These are phyloP conservation scores for Podaxis sp. DNA, from an alignment of 768 basidiomycete genomes.

Conservation along the genomic window DNA sequence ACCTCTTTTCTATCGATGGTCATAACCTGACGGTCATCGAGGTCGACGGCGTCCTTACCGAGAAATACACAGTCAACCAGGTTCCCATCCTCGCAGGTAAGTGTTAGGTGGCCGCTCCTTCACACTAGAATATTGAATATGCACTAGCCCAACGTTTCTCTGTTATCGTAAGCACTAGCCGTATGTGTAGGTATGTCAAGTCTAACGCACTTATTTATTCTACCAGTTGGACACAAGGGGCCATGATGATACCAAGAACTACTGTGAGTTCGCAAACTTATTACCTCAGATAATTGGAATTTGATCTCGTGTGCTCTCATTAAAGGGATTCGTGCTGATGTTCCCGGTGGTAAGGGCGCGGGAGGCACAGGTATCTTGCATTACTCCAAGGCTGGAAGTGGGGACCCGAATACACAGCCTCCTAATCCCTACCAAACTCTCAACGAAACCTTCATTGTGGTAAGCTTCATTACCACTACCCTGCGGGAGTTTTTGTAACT, in stretches of 20 bases:
- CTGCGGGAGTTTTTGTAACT: not conserved
- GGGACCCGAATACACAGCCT: not conserved
- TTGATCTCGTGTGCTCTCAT: not conserved
- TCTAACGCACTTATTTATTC: not conserved
- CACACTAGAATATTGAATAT: not conserved
- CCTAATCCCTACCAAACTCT: not conserved
- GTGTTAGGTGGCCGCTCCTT: not conserved
- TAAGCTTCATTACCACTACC: not conserved
- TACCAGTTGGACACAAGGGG: not conserved
- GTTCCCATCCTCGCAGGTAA: not conserved
- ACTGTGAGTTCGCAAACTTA: not conserved
- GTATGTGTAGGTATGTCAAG: no score
- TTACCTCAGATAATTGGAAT: not conserved
- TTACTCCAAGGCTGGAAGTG: not conserved
- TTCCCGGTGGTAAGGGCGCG: not conserved
- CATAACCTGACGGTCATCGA: constrained; percentile 42
- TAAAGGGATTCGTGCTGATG: not conserved
- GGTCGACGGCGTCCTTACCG: constrained; percentile 29
- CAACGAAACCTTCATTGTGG: not conserved
- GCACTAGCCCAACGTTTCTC: not conserved
- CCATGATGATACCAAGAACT: not conserved
- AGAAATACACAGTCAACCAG: not conserved
- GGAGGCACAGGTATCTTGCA: not conserved
- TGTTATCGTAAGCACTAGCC: not conserved
- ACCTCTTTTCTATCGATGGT: constrained; percentile 36